Base-by-base conservation (phyloP, 2,329 filamentous ascomycete species). In the Penicillium sp. region DNA sequence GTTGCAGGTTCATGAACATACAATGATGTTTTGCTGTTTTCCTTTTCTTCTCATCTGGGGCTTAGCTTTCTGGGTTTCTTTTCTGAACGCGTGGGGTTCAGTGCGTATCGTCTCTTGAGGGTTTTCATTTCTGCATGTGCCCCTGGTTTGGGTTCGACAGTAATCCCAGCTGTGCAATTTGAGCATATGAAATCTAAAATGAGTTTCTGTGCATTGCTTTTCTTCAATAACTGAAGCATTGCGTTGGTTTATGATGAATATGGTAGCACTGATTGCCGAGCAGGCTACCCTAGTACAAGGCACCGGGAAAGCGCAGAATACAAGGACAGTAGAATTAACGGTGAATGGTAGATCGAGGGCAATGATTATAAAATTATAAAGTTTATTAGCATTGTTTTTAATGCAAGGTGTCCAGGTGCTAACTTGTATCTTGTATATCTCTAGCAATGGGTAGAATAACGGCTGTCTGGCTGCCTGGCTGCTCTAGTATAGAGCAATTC, bases 61-160 rank as follows among this genome's bases (percentile, higher is more conserved):
- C 55, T 57, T 47, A 16, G 43, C 29, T 53, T 59, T 53, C 43
- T 41, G 40, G 47, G 53, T 32, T 47, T 45, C 27, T 32, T 47
- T 53, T 44, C 39, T 51, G 55, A 53, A 51, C 42, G 34, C 55
- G 45, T 44, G 58, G 57, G 48, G 45, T 56, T 54, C 18, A 55
- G 42, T 57, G 52, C 56, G 59, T 54, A 47, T 56, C 42, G 45
- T 55, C 23, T 41, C 50, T 40, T 53, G 40, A 47, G 44, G 55
- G 36, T 34, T 53, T 56, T 49, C 47, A 26, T 42, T 49, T 42
- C 14, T 59, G 45, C 51, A 36, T 58, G 4, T 43, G 38, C 38
- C 16, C 9, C n/a, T 49, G 26, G 32, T 16, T 19, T 49, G n/a
- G 34, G 46, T 43, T 26, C 14, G 26, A 10, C 23, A 26, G 41